Conservation (phyloP, 164 flowering plant genomes). For the Buxus sempervirens region DNA sequence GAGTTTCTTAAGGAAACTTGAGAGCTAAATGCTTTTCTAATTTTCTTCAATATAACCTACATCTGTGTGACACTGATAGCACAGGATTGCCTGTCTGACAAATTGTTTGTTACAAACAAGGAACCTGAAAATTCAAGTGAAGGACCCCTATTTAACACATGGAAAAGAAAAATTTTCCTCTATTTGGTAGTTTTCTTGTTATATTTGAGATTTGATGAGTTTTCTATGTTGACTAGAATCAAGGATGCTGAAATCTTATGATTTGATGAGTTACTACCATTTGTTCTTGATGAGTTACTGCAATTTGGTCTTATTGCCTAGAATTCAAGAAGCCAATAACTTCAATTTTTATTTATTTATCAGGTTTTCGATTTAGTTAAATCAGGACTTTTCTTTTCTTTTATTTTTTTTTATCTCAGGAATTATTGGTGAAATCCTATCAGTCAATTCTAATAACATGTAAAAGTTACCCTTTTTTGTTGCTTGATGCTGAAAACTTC, state of each 20-base stretch:
- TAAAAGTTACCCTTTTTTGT: neutral
- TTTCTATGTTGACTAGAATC: neutral
- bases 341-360: no score
- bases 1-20: neutral
- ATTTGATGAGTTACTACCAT: neutral
- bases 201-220: neutral
- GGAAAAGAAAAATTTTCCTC: neutral
- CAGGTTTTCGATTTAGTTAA: neutral
- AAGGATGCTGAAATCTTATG: neutral
- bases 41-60: neutral
- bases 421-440: neutral
- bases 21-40: neutral
- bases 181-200: neutral
- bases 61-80: neutral
- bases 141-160: neutral
- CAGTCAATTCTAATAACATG: neutral
- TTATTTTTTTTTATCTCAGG: no score
- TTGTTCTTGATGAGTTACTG: neutral
- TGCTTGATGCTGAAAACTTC: neutral
- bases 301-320: no score
- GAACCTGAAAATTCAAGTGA: neutral
- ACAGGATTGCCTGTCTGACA: neutral
- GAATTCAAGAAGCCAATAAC: neutral
- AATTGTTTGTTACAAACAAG: neutral
- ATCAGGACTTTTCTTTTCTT: neutral